These are phyloP conservation scores for Psilocybe cyanescens DNA, from an alignment of 768 basidiomycete genomes.

Conservation along the genomic window DNA sequence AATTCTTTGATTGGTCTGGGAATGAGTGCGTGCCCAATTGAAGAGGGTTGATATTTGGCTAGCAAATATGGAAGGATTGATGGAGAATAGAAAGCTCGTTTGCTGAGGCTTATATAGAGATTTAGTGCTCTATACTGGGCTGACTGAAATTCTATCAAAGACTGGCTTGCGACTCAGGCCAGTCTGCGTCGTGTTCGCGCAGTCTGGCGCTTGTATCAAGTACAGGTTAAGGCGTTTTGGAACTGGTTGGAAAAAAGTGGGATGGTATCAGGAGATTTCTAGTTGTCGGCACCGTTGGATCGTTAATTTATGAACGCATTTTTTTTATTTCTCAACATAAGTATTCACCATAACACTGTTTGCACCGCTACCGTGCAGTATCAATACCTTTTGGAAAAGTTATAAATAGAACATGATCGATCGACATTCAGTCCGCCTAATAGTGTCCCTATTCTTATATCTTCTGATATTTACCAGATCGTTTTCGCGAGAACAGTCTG, in stretches of 20 bases:
- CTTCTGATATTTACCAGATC: constrained; percentile 20
- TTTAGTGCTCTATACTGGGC: not conserved
- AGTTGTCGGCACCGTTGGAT: no score
- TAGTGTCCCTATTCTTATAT: not conserved
- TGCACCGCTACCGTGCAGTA: not conserved
- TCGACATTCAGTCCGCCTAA: not conserved
- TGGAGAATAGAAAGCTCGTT: not conserved
- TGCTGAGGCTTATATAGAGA: constrained; percentile 13
- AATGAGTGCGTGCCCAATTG: not conserved
- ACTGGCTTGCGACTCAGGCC: not conserved
- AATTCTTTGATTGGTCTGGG: not conserved
- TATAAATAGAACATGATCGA: not conserved
- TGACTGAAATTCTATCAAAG: constrained; percentile 4
- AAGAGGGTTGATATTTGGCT: constrained; percentile 9
- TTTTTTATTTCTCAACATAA: no score
- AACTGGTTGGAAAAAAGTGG: no score
- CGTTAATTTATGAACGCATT: no score
- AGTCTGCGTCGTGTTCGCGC: not conserved
- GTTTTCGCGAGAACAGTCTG: constrained; percentile 21
- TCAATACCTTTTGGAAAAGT: not conserved
- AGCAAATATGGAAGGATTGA: constrained; percentile 21
- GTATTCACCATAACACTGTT: not conserved
- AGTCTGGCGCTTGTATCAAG: not conserved
- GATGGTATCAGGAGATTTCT: no score
- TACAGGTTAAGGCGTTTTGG: no score